Conservation (phyloP, 1,284 basidiomycete genomes). For the Trichosporon asahii region DNA sequence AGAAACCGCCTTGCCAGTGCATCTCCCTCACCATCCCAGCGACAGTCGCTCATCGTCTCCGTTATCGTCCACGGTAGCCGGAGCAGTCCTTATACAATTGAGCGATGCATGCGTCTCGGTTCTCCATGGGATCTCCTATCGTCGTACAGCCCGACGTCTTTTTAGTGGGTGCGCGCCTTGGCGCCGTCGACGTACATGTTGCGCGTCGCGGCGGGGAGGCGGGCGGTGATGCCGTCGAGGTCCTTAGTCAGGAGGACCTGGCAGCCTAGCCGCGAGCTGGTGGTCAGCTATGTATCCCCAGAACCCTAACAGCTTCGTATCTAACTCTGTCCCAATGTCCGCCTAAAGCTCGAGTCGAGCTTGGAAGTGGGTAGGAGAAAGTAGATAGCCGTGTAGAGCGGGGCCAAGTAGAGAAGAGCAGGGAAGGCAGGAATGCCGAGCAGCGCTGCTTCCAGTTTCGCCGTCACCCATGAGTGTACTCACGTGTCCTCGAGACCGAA, state of each 20-base stretch:
- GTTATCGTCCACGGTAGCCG: too few species aligned
- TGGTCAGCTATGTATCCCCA: background rate
- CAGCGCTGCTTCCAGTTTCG: too few species aligned
- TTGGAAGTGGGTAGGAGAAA: too few species aligned
- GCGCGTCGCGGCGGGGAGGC: conserved; percentile 83
- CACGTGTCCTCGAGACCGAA: conserved; percentile 95
- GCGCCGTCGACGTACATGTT: conserved; percentile 93
- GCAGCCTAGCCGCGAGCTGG: conserved; percentile 60
- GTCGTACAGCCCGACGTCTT: background rate
- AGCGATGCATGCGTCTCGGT: conserved; percentile 15
- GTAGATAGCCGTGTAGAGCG: too few species aligned
- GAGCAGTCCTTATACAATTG: conserved; percentile 37
- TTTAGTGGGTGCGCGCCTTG: conserved; percentile 16
- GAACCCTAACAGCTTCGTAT: too few species aligned
- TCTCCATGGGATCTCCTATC: background rate
- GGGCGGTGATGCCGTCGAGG: conserved; percentile 81
- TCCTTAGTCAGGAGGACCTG: conserved; percentile 81
- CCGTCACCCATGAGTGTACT: conserved; percentile 30
- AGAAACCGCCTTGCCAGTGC: too few species aligned
- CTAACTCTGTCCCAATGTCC: too few species aligned
- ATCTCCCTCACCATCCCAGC: too few species aligned
- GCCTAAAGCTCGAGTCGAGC: background rate
- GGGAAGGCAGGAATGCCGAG: too few species aligned
- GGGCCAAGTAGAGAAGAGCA: too few species aligned
- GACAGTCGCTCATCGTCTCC: too few species aligned